phyloP scores from a whole-genome alignment of 140 eudicot species.

The Senecio squalidus region DNA sequence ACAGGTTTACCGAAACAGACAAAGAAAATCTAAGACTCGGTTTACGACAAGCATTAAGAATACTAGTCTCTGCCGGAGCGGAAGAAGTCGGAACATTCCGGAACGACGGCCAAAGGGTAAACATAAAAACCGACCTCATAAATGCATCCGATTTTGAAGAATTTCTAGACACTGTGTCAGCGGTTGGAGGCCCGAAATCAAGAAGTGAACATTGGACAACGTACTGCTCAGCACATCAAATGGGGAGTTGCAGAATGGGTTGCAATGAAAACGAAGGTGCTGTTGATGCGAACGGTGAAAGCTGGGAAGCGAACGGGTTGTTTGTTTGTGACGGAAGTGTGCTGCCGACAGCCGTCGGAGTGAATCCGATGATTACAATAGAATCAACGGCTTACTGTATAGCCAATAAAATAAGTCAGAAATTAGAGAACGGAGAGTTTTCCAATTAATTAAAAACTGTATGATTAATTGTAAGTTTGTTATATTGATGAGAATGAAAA shows the following conservation, averaged over 20 bases:
- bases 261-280: constrained; percentile 51
- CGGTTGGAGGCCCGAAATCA: constrained; percentile 54
- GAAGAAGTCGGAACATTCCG: constrained; percentile 82
- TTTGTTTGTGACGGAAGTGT: constrained; percentile 87
- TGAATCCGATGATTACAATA: constrained; percentile 89
- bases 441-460: constrained; percentile 14
- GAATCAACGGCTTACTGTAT: constrained; percentile 77
- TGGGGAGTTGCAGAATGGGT: constrained; percentile 92
- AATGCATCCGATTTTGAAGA: constrained; percentile 58
- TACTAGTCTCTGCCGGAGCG: constrained; percentile 79
- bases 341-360: constrained; percentile 77
- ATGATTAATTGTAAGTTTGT: not conserved
- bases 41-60: constrained; percentile 50
- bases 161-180: constrained; percentile 55
- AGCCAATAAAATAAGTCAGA: constrained; percentile 44
- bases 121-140: constrained; percentile 21
- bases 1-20: constrained; percentile 35
- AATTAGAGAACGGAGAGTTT: constrained; percentile 34
- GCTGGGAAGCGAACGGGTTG: constrained; percentile 90
- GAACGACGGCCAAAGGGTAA: constrained; percentile 72
- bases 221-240: constrained; percentile 85
- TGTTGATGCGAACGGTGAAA: constrained; percentile 70
- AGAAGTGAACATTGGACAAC: constrained; percentile 50
- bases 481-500: too few relatives aligned
- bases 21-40: constrained; percentile 64